Conservation (phyloP, 345 rosid species). For the Litchi chinensis region DNA sequence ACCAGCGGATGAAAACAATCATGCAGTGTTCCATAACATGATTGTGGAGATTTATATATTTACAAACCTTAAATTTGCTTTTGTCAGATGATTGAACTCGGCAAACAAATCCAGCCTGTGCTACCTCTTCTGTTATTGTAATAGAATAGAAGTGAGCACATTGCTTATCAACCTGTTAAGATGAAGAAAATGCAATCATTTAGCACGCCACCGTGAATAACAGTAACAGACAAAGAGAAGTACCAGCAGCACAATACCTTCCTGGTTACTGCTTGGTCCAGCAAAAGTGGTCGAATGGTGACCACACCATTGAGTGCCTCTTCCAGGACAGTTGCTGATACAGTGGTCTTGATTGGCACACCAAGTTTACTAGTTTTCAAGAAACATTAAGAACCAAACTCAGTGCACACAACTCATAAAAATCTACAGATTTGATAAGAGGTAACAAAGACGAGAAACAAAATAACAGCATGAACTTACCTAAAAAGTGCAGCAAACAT, state of each 20-base stretch:
- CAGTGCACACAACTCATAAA: neutral
- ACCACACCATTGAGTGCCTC: constrained; percentile 91
- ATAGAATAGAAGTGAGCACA: constrained; percentile 97
- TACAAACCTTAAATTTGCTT: constrained; percentile 95
- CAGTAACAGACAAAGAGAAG: constrained; percentile 23
- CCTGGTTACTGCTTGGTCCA: constrained; percentile 65
- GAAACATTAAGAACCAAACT: constrained; percentile 13
- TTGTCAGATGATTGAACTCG: constrained; percentile 90
- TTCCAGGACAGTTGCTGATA: constrained; percentile 92
- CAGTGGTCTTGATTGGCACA: constrained; percentile 97
- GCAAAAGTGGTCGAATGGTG: constrained; percentile 58
- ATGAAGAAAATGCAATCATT: constrained; percentile 25
- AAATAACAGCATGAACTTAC: constrained; percentile 34
- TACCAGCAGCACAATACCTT: constrained; percentile 55
- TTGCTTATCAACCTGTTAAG: constrained; percentile 95
- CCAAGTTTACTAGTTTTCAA: constrained; percentile 79
- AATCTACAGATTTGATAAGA: constrained; percentile 13
- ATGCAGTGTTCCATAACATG: neutral
- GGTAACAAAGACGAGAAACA: neutral
- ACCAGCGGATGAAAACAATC: constrained; percentile 1
- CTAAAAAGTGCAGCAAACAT: constrained; percentile 96
- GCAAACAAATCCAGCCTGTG: constrained; percentile 82
- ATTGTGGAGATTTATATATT: constrained; percentile 14
- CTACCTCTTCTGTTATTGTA: constrained; percentile 86
- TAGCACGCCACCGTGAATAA: constrained; percentile 16